Evolutionary conservation across 768 basidiomycete genomes (phyloP).

Genomic region (Collybiopsis confluens): DNA sequence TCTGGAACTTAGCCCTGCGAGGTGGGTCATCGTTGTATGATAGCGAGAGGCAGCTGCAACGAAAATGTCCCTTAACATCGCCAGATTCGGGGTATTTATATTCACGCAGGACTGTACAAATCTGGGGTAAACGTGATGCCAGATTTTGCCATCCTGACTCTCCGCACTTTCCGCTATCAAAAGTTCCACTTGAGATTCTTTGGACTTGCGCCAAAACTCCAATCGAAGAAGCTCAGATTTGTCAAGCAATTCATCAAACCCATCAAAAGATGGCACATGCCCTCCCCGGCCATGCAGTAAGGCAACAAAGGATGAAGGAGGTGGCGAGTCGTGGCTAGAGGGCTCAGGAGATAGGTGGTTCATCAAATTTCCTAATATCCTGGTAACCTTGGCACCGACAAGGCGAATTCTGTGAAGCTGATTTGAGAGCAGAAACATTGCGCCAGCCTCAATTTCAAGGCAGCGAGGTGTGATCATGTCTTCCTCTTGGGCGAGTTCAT

Average conservation of each 20-base stretch:
- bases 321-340: slow-evolving; percentile 20
- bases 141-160: slow-evolving; percentile 64
- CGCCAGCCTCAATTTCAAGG: slow-evolving; percentile 65
- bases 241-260: slow-evolving; percentile 66
- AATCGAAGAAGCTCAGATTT: slow-evolving; percentile 55
- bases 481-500: slow-evolving; percentile 36
- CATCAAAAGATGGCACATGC: slow-evolving; percentile 47
- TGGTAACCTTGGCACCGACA: slow-evolving; percentile 61
- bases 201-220: slow-evolving; percentile 61
- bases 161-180: slow-evolving; percentile 70
- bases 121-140: slow-evolving; percentile 68
- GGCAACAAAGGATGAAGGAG: slow-evolving; percentile 40
- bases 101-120: slow-evolving; percentile 58
- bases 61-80: slow-evolving; percentile 57
- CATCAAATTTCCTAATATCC: slow-evolving; percentile 49
- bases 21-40: slow-evolving; percentile 65
- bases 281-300: slow-evolving; percentile 48
- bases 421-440: slow-evolving; percentile 70
- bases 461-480: slow-evolving; percentile 41
- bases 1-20: slow-evolving; percentile 66
- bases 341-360: slow-evolving; percentile 36
- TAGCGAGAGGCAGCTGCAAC: slow-evolving; percentile 67
- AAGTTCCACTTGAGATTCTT: slow-evolving; percentile 52
- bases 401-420: slow-evolving; percentile 45
- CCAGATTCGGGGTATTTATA: slow-evolving; percentile 38